A percentile compares a stretch with the other conserved stretches of the same genome.
Conservation (phyloP, 306 rosid genomes). For the Trifolium repens region DNA sequence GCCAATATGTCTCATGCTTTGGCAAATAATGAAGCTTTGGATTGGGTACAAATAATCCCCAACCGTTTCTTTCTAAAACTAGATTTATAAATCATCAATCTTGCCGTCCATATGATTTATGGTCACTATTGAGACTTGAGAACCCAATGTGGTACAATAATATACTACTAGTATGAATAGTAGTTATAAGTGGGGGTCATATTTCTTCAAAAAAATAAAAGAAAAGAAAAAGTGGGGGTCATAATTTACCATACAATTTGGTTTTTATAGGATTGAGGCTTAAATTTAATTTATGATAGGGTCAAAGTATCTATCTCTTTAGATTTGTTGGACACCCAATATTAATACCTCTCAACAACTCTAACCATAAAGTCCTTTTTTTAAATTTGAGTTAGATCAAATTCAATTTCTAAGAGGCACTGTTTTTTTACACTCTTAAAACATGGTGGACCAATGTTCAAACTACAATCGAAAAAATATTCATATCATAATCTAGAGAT, state of each 20-base stretch:
- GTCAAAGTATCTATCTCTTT: not conserved
- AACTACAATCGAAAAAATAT: too few relatives aligned
- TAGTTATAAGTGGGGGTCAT: conserved; percentile 1
- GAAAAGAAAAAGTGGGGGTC: not conserved
- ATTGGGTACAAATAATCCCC: conserved; percentile 45
- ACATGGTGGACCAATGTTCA: too few relatives aligned
- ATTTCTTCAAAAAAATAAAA: too few relatives aligned
- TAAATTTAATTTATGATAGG: not conserved
- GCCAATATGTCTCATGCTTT: conserved; percentile 38
- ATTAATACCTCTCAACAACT: not conserved
- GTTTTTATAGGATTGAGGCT: not conserved
- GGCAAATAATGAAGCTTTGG: conserved; percentile 34
- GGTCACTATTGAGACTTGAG: not conserved
- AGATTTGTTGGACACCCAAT: not conserved
- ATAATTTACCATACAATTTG: not conserved
- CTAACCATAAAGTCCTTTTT: not conserved
- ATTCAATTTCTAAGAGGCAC: not conserved
- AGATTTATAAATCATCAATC: conserved; percentile 18
- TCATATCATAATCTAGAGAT: too few relatives aligned
- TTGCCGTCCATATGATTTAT: conserved; percentile 25
- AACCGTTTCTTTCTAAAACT: conserved; percentile 43
- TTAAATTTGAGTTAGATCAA: not conserved
- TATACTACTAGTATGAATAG: not conserved
- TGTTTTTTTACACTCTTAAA: too few relatives aligned
- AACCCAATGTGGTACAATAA: not conserved